Evolutionary conservation across 805 yeast species (phyloP).

Genomic region (Candida insectalens): DNA sequence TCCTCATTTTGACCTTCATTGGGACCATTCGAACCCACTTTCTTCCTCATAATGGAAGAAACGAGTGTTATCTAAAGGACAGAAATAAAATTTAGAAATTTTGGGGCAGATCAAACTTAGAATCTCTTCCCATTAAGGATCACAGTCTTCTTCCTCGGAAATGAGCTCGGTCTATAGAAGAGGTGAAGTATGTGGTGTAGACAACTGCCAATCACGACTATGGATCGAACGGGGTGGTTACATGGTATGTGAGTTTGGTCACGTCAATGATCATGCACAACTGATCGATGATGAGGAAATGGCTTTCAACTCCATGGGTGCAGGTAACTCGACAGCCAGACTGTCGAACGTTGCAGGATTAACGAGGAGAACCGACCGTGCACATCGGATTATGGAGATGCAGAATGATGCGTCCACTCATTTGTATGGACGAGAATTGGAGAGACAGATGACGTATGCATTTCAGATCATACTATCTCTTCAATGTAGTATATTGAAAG

Average conservation of each 20-base stretch:
- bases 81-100: no score
- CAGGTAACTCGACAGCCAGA: conserved; percentile 47
- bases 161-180: conserved; percentile 19
- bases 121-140: no score
- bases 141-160: not conserved
- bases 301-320: conserved; percentile 32
- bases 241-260: conserved; percentile 83
- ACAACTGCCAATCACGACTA: conserved; percentile 74
- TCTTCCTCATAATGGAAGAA: no score
- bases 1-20: no score
- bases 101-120: no score
- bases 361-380: conserved; percentile 15
- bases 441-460: conserved; percentile 11
- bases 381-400: conserved; percentile 7
- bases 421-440: conserved; percentile 18
- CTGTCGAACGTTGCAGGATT: conserved; percentile 37
- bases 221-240: conserved; percentile 72
- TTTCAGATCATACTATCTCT: conserved; percentile 31
- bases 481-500: conserved; percentile 34
- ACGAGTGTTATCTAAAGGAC: no score
- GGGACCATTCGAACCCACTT: no score
- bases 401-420: conserved; percentile 5
- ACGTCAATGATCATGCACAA: conserved; percentile 70
- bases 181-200: conserved; percentile 84
- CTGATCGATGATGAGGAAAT: conserved; percentile 83